Evolutionary conservation across 768 basidiomycete genomes (phyloP), one percentile per base, ranked within the genome.

Genomic region (Ephemerocybe angulata): DNA sequence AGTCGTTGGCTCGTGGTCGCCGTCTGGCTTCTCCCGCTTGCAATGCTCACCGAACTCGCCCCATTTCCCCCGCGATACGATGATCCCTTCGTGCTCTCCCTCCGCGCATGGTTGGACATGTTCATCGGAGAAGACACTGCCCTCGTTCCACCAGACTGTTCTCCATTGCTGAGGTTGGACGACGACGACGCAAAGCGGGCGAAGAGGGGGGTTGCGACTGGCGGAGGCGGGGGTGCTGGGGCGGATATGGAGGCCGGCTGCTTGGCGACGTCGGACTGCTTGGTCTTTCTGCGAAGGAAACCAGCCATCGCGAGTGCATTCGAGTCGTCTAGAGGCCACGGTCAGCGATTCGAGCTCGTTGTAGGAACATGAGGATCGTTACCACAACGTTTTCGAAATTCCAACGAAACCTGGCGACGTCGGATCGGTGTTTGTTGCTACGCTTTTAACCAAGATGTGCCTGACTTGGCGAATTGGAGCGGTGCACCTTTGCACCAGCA

Each of bases 201-300:
- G 17, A 35, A 35, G 33, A 35, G 33, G 17, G 33, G 33, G 33
- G 33, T 35, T 17, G 8, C 10, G 10, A 17, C 33, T 35, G 33
- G 10, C 10, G 33, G 33, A 8, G 8, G 33, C 17, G 33, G 10
- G 8, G 33, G 33, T 8, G 33, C 33, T 35, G 33, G 17, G 8
- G 17, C 17, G 33, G 33, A 35, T 8, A 35, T 17, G 10, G 8
- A 8, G 10, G 25, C 52, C 22, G 53, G 47, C 28, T 57, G 17
- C 28, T 65, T 44, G 53, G 65, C 29, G 57, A 53, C 15, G 35
- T 56, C 51, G 38, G 69, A 68, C 50, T 65, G 67, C 52, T 72
- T 79, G 11, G 60, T 55, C 63, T 78, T 80, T 71, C 70, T 82
- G 70, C 78, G 81, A 67, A 82, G 71, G 70, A 83, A 81, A 65